Conservation (phyloP, 208 protist genomes). For the Crithidia fasciculata region DNA sequence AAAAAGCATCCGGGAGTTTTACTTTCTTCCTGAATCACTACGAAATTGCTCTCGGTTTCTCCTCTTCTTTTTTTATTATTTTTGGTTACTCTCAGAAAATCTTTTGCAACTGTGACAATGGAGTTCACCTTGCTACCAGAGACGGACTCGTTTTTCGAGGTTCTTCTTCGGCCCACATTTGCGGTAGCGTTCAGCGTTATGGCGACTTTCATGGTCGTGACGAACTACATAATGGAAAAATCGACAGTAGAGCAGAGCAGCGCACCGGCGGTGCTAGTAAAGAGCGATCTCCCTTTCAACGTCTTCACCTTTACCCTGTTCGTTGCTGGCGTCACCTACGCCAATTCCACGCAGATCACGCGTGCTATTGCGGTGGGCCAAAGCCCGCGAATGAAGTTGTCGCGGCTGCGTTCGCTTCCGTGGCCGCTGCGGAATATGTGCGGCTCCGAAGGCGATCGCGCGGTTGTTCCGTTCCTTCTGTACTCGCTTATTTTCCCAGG, state of each 20-base stretch:
- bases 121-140: conserved; percentile 44
- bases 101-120: conserved; percentile 29
- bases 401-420: conserved; percentile 31
- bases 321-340: conserved; percentile 34
- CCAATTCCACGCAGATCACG: conserved; percentile 44
- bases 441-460: conserved; percentile 37
- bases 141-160: conserved; percentile 45
- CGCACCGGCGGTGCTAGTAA: conserved; percentile 39
- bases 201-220: conserved; percentile 35
- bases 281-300: conserved; percentile 28
- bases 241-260: conserved; percentile 37
- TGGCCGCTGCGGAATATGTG: conserved; percentile 46
- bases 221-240: conserved; percentile 58
- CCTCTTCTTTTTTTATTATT: no score
- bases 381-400: conserved; percentile 42
- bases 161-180: conserved; percentile 47
- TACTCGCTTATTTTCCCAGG: conserved; percentile 44
- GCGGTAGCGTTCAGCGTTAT: conserved; percentile 43
- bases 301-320: conserved; percentile 45
- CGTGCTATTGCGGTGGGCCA: conserved; percentile 43
- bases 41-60: no score
- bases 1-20: neutral
- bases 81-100: no score
- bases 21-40: neutral
- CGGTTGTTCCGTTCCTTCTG: conserved; percentile 40